phyloP scores from a whole-genome alignment of 176 grass and related monocot species.

The Dendrocalamus sinicus region DNA sequence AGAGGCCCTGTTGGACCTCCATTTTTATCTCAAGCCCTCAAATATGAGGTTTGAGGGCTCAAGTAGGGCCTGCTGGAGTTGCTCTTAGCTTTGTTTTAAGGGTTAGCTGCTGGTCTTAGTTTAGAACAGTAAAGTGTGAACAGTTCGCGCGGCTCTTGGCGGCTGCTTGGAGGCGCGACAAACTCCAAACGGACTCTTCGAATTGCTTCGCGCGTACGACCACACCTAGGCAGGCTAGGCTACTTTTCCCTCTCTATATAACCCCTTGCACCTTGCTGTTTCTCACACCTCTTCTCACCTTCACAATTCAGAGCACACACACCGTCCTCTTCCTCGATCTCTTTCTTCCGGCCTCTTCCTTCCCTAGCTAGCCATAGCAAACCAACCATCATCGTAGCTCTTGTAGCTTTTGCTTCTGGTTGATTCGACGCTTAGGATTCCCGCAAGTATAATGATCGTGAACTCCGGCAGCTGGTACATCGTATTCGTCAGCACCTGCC shows the following conservation, averaged over 20 bases:
- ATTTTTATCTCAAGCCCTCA: no score
- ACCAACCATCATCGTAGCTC: background rate
- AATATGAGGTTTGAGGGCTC: no score
- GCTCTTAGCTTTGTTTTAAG: no score
- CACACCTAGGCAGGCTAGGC: no score
- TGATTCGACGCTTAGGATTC: background rate
- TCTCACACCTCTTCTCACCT: background rate
- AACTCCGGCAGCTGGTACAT: slow-evolving; percentile 31
- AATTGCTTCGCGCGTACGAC: slow-evolving; percentile 40
- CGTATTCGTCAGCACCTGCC: slow-evolving; percentile 40
- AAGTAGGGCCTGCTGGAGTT: no score
- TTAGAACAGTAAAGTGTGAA: background rate
- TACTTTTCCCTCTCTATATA: slow-evolving; percentile 2
- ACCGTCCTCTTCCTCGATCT: background rate
- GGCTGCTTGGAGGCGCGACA: slow-evolving; percentile 40
- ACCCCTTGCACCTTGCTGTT: background rate
- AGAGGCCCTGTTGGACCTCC: no score
- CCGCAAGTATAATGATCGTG: slow-evolving; percentile 70
- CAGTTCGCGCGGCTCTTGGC: background rate
- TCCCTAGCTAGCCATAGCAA: background rate
- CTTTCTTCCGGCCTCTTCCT: no score
- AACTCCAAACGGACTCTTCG: slow-evolving; percentile 21
- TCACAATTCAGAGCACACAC: background rate
- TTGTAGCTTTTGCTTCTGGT: background rate
- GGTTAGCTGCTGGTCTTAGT: background rate